phyloP scores from a whole-genome alignment of 352 stramenopile species.

The Pythium dissotocum region DNA sequence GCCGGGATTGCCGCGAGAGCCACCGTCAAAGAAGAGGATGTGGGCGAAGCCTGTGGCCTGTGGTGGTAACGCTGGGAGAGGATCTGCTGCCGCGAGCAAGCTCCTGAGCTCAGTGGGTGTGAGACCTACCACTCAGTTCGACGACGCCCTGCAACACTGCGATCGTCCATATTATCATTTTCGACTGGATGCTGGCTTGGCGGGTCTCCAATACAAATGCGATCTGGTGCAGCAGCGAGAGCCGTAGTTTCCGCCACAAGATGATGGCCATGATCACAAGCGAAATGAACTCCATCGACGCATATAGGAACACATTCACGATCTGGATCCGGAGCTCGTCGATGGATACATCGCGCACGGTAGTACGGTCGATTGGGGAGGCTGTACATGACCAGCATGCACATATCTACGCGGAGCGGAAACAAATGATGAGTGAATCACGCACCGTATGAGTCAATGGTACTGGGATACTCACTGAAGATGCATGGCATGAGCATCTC shows the following conservation, averaged over 20 bases:
- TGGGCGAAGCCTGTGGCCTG: too few species aligned
- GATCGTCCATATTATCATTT: neutral
- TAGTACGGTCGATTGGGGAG: too few species aligned
- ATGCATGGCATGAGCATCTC: constrained; percentile 35
- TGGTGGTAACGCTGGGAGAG: too few species aligned
- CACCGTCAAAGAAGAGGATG: too few species aligned
- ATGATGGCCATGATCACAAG: neutral
- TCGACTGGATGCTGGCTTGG: neutral
- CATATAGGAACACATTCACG: constrained; percentile 3
- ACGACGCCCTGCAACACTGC: neutral
- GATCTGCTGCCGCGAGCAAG: too few species aligned
- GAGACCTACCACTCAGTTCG: neutral
- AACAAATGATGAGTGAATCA: neutral
- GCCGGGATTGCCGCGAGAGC: too few species aligned
- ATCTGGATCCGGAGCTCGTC: too few species aligned
- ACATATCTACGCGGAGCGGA: neutral
- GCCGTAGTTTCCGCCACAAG: neutral
- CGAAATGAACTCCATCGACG: constrained; percentile 12
- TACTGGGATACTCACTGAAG: constrained; percentile 14
- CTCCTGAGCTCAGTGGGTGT: too few species aligned
- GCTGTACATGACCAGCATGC: neutral
- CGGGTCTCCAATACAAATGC: neutral
- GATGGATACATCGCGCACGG: neutral
- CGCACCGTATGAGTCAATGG: too few species aligned
- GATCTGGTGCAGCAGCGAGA: neutral